These are phyloP conservation scores for Phyllosticta citribraziliensis DNA, from an alignment of 2,329 filamentous ascomycete genomes.

Conservation along the genomic window DNA sequence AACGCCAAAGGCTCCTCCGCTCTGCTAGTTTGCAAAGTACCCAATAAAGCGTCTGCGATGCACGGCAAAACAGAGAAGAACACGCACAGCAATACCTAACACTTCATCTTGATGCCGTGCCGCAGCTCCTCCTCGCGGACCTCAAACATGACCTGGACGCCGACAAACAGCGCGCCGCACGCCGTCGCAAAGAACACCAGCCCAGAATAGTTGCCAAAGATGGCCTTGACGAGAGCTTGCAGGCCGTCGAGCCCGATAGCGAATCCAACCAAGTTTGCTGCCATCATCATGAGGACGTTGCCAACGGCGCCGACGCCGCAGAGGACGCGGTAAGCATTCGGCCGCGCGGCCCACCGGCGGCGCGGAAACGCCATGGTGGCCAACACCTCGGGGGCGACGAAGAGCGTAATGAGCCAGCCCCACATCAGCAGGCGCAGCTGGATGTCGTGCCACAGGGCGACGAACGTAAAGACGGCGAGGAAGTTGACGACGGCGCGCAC, in stretches of 20 bases:
- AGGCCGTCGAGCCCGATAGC: slow-evolving; percentile 85
- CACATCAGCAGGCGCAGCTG: slow-evolving; percentile 82
- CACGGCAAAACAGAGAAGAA: neutral
- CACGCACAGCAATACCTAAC: slow-evolving; percentile 35
- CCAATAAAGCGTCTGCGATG: neutral
- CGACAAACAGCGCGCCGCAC: slow-evolving; percentile 69
- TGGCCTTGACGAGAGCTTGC: slow-evolving; percentile 62
- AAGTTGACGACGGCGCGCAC: slow-evolving; percentile 69
- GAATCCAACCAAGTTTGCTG: slow-evolving; percentile 89
- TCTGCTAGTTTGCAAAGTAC: neutral
- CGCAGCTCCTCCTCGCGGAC: slow-evolving; percentile 75
- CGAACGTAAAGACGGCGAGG: slow-evolving; percentile 84
- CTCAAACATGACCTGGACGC: slow-evolving; percentile 94
- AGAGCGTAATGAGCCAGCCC: slow-evolving; percentile 93
- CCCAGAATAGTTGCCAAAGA: slow-evolving; percentile 68
- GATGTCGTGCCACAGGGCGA: slow-evolving; percentile 97
- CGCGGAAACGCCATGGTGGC: slow-evolving; percentile 64
- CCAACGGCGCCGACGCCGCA: slow-evolving; percentile 71
- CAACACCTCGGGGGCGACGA: slow-evolving; percentile 81
- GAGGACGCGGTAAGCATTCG: slow-evolving; percentile 67
- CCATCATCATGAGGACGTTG: slow-evolving; percentile 92
- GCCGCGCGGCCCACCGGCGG: slow-evolving; percentile 57
- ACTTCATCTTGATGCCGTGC: slow-evolving; percentile 74
- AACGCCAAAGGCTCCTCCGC: neutral
- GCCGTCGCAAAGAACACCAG: slow-evolving; percentile 62